These are phyloP conservation scores for Ogataea pilisensis DNA, from an alignment of 805 yeast species.

Conservation along the genomic window DNA sequence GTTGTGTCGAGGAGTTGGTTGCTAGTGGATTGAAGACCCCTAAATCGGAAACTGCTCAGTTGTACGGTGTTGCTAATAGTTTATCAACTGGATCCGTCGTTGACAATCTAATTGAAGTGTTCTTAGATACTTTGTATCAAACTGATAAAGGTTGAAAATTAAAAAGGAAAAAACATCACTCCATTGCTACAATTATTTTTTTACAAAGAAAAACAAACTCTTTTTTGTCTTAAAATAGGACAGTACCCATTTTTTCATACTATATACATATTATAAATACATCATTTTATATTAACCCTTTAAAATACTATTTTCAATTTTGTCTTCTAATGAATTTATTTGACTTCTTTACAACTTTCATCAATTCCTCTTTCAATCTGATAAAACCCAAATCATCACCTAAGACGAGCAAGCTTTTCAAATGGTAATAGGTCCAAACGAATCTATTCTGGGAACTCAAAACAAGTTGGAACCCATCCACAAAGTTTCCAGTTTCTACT, in stretches of 20 bases:
- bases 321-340: constrained; percentile 13
- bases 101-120: constrained; percentile 71
- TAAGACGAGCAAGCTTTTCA: constrained; percentile 38
- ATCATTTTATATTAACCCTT: neutral
- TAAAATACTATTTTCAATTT: neutral
- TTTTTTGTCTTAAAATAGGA: neutral
- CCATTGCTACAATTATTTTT: no score
- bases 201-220: neutral
- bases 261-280: constrained; percentile 5
- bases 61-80: constrained; percentile 95
- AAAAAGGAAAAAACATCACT: no score
- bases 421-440: constrained; percentile 56
- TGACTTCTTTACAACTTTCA: constrained; percentile 20
- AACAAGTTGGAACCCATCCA: constrained; percentile 69
- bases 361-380: constrained; percentile 27
- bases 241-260: no score
- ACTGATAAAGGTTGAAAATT: constrained; percentile 14
- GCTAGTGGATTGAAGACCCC: constrained; percentile 14
- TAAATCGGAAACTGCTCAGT: constrained; percentile 69
- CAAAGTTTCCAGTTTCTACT: constrained; percentile 47
- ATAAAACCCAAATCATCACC: constrained; percentile 43
- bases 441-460: constrained; percentile 64
- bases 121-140: constrained; percentile 78
- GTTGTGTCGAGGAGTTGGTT: constrained; percentile 38
- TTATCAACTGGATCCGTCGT: constrained; percentile 80